These are phyloP conservation scores for Fusarium sp. DNA, from an alignment of 2,329 filamentous ascomycete species.

Conservation along the genomic window DNA sequence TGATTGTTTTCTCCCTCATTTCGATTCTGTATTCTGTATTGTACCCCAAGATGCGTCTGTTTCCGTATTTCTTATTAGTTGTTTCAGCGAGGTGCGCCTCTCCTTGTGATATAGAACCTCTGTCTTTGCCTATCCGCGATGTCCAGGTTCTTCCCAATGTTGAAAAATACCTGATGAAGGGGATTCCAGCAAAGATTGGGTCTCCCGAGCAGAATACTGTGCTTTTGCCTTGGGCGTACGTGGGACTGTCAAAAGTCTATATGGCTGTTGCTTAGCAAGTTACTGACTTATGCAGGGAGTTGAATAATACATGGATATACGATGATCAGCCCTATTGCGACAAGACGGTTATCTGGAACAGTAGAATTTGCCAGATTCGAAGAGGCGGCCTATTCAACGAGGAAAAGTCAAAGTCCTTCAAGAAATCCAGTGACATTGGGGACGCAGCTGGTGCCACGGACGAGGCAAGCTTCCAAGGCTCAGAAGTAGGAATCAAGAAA, in stretches of 20 bases:
- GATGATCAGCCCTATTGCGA: constrained; percentile 50
- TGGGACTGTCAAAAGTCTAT: background rate
- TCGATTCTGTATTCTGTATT: background rate
- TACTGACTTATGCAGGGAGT: constrained; percentile 43
- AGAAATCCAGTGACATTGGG: constrained; percentile 36
- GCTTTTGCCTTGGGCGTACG: constrained; percentile 51
- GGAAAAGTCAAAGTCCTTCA: constrained; percentile 24
- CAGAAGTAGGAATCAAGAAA: constrained; percentile 44
- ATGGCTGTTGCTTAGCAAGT: no score
- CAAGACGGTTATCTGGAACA: constrained; percentile 49
- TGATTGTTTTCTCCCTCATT: background rate
- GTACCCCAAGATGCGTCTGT: constrained; percentile 9
- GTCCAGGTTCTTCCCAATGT: constrained; percentile 45
- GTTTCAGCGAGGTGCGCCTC: constrained; percentile 9
- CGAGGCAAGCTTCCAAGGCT: constrained; percentile 34
- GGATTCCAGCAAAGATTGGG: constrained; percentile 47
- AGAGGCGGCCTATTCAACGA: constrained; percentile 41
- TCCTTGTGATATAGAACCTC: constrained; percentile 28
- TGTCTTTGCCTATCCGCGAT: constrained; percentile 39
- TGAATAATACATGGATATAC: constrained; percentile 54
- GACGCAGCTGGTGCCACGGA: constrained; percentile 26
- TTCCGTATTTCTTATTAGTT: background rate
- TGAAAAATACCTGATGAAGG: constrained; percentile 47
- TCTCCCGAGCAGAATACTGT: constrained; percentile 47
- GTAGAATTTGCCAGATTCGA: constrained; percentile 49